A percentile compares a stretch with the other conserved stretches of the same genome.
phyloP scores from a whole-genome alignment of 345 rosid species.

The Erodium maritimum region DNA sequence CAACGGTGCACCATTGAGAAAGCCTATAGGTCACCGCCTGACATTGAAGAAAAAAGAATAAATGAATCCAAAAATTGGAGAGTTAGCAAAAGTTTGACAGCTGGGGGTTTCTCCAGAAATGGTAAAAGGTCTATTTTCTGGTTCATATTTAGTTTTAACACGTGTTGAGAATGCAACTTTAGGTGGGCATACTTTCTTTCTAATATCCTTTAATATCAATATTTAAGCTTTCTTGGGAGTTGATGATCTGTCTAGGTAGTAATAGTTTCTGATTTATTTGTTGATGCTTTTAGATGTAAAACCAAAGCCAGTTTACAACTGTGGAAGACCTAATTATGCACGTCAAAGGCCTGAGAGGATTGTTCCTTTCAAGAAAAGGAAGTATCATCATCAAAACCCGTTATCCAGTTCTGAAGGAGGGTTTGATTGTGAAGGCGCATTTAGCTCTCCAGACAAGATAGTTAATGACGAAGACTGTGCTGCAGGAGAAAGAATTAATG shows the following conservation, averaged over 20 bases:
- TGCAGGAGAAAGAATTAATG: conserved; percentile 13
- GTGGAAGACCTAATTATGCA: conserved; percentile 22
- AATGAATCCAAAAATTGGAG: conserved; percentile 57
- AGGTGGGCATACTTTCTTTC: background rate
- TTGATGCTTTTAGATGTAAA: conserved; percentile 37
- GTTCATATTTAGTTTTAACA: conserved; percentile 1
- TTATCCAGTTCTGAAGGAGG: conserved; percentile 49
- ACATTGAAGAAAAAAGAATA: conserved; percentile 38
- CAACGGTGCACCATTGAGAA: conserved; percentile 33
- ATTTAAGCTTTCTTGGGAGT: too few species aligned
- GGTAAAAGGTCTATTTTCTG: conserved; percentile 30
- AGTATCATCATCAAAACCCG: conserved; percentile 34
- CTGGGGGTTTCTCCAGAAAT: conserved; percentile 31
- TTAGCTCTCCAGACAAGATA: conserved; percentile 44
- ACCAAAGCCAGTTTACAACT: conserved; percentile 33
- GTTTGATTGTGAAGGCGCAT: conserved; percentile 58
- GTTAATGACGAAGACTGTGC: conserved; percentile 20
- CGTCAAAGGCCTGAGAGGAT: conserved; percentile 11
- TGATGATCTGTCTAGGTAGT: background rate
- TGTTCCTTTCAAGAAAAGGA: conserved; percentile 42
- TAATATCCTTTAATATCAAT: background rate
- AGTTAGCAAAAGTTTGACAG: conserved; percentile 38
- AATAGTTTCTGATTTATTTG: background rate
- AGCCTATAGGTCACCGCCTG: conserved; percentile 42
- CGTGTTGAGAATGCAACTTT: background rate